A percentile compares a stretch with the other conserved stretches of the same genome.
These are phyloP conservation scores for Phytophthora europaea DNA, from an alignment of 352 stramenopile species.

Conservation along the genomic window DNA sequence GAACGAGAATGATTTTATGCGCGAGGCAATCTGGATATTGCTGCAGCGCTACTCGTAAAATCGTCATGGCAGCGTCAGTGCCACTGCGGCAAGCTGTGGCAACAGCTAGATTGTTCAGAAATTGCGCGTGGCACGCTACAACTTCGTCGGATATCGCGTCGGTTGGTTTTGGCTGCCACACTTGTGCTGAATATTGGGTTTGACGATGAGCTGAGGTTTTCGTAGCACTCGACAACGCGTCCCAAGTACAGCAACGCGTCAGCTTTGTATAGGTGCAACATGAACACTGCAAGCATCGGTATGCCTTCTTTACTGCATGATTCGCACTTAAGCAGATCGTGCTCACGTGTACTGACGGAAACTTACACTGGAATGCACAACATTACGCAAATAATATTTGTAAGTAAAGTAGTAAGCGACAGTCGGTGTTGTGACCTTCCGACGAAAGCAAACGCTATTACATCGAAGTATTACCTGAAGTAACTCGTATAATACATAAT, in stretches of 20 bases:
- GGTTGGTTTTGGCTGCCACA: conserved; percentile 1
- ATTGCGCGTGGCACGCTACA: conserved; percentile 51
- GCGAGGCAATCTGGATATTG: conserved; percentile 52
- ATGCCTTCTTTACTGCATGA: background rate
- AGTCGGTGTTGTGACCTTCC: background rate
- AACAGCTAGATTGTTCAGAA: conserved; percentile 86
- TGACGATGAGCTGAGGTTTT: conserved; percentile 46
- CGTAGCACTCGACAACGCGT: conserved; percentile 64
- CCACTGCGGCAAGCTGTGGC: conserved; percentile 50
- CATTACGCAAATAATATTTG: background rate
- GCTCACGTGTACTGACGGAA: conserved; percentile 53
- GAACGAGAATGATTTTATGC: conserved; percentile 76
- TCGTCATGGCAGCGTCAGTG: conserved; percentile 46
- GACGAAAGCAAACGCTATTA: background rate
- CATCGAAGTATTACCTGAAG: conserved; percentile 69
- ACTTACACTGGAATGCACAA: conserved; percentile 51
- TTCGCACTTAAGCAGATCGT: conserved; percentile 28
- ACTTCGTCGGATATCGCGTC: conserved; percentile 36
- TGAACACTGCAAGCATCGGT: conserved; percentile 9
- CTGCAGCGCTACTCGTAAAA: conserved; percentile 55
- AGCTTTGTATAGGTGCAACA: conserved; percentile 72
- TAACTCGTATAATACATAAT: conserved; percentile 77
- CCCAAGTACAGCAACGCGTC: conserved; percentile 84
- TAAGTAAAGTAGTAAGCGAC: too few species aligned
- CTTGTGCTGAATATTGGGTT: conserved; percentile 40